Base-by-base conservation (phyloP, 768 basidiomycete species). In the Lepiota subincarnata region DNA sequence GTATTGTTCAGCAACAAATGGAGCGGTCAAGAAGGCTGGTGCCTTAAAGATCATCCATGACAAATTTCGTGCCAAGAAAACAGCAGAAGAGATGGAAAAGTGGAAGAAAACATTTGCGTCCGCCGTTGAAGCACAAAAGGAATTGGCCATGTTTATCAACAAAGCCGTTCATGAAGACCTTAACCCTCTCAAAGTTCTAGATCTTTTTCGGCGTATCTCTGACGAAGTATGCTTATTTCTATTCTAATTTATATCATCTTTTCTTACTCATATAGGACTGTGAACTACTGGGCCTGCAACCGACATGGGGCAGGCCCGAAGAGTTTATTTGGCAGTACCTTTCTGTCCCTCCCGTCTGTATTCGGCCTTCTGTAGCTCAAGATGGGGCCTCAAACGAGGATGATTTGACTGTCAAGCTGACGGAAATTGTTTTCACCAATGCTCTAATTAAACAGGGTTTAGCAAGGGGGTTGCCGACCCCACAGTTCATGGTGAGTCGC, bases 281-380 rank as follows among this genome's bases (percentile, higher is more conserved):
- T 64, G 97, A 99, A 69, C 73, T 99, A 41, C 77, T 99, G 10
- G 96, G 97, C 1, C 69, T 98, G 54, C 84, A 90, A 53, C 97
- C 97, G 1, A 80, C 80, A 12, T 86, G 84, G 63, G 95, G 96
- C 43, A 74, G 97, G 49, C 97, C 97, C 8, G 97, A 99, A 72
- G 90, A 98, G 66, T 97, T 93, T 62, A 83, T 99, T 48, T 99
- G 97, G 96, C 96, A 98, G 68, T 99, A 98, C 68, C 83, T 99
- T 12, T 96, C 94, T 19, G 97, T 99, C 26, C 97, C 97, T 37
- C 97, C 97, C 0, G 93, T 97, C 16, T 95, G 93, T 65, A 99
- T 99, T 51, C 84, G 97, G 42, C 97, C 97, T 0, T 97, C 94
- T 2, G 97, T 99, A 1, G 88, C 91, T 0, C 97, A 98, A 68